A percentile compares a stretch with the other conserved stretches of the same genome.
These are phyloP conservation scores for Gossypium davidsonii DNA, from an alignment of 441 rosid species.

Conservation along the genomic window DNA sequence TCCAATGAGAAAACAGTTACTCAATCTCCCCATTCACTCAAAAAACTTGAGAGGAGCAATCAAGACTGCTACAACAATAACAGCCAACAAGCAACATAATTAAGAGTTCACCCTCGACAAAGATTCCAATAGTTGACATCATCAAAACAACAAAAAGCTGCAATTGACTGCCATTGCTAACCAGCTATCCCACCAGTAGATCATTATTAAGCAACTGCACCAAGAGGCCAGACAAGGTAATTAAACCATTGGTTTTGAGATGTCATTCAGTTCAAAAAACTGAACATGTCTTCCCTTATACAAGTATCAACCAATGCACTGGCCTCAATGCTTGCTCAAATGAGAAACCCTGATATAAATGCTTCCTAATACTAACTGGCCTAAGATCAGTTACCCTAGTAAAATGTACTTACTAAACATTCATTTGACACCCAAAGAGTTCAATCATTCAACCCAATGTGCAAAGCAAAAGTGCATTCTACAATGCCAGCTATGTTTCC, in stretches of 20 bases:
- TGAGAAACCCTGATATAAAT: neutral
- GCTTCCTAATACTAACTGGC: neutral
- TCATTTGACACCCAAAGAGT: neutral
- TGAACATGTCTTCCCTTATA: neutral
- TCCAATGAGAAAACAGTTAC: neutral
- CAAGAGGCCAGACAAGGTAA: neutral
- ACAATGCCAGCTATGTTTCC: neutral
- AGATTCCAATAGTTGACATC: neutral
- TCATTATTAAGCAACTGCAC: neutral
- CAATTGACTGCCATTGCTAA: neutral
- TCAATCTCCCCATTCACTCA: constrained; percentile 1
- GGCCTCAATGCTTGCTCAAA: neutral
- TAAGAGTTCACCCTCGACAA: neutral
- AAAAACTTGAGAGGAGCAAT: neutral
- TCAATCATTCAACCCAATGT: neutral
- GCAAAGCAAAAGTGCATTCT: neutral
- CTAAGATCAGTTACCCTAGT: neutral
- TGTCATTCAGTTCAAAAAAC: constrained; percentile 6
- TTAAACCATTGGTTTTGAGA: neutral
- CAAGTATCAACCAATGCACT: neutral
- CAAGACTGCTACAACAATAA: neutral
- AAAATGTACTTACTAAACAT: neutral
- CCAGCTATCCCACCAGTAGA: neutral
- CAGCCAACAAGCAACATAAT: neutral
- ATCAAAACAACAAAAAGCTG: neutral